Base-by-base conservation (phyloP, 2,329 filamentous ascomycete genomes). In the Hypoxylon sp. region DNA sequence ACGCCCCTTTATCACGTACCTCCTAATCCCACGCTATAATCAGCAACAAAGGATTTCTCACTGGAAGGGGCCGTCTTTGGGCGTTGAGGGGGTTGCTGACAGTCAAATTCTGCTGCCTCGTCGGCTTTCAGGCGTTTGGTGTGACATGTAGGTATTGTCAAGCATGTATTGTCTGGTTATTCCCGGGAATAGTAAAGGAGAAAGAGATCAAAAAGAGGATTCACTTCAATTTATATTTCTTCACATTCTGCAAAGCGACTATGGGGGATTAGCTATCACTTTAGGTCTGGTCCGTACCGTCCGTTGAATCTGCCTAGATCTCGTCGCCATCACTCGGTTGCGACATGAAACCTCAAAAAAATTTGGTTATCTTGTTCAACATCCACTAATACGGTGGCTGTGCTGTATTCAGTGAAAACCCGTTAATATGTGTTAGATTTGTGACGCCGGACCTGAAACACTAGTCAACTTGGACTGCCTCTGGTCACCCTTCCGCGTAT, bases 261-360 rank as follows among this genome's bases (percentile, higher is more conserved):
- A 30, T 13, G 9, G 34, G 9, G 21, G 43, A 30, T 48, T 43
- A 38, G 30, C 5, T 25, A 14, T 17, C 5, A 58, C 28, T 41
- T 5, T 28, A 28, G 43, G 30, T 14, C 45, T 23, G 38, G 30
- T 17, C 30, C 43, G 55, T 58, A 28, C 21, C 49, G 32, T 38
- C 43, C 23, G 30, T 14, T 48, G 21, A 58, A 38, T 58, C 30
- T 58, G 55, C 43, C 45, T 58, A 49, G 43, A n/a, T 36, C 21
- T 17, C 10, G 30, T 49, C 23, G 14, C 23, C 11, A 11, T 48
- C 25, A 38, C 19, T 14, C 19, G 28, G 9, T 21, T 4, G 41
- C 3, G 28, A 23, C 5, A 36, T 19, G 28, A n/a, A 11, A 46
- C 19, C 34, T 17, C 3, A 30, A 23, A 38, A 32, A 32, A 14